Percentiles rank a stretch among this genome's conserved stretches.
phyloP scores from a whole-genome alignment of 768 basidiomycete species.

The Leccinum broughii region DNA sequence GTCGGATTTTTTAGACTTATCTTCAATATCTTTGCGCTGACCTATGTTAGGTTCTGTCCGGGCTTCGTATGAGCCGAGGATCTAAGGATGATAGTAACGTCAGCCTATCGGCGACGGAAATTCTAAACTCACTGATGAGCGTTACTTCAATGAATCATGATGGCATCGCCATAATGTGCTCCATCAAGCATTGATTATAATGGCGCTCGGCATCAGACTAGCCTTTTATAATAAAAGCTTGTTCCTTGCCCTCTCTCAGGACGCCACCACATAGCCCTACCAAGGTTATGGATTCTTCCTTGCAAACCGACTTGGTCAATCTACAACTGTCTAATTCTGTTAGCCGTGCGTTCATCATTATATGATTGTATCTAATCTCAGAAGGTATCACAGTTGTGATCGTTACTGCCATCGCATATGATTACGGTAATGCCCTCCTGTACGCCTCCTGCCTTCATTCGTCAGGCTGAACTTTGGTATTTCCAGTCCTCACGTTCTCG shows the following conservation, averaged over 20 bases:
- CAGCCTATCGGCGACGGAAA: no score
- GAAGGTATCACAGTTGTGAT: background rate
- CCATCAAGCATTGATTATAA: background rate
- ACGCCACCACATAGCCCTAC: background rate
- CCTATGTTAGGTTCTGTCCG: background rate
- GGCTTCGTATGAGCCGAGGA: background rate
- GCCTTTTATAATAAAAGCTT: background rate
- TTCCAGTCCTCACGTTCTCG: background rate
- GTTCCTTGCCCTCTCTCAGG: background rate
- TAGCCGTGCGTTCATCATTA: background rate
- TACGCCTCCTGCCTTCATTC: background rate
- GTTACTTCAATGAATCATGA: background rate
- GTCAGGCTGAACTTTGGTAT: background rate
- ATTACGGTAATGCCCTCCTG: background rate
- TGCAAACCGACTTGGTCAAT: background rate
- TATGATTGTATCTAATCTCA: background rate
- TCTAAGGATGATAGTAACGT: background rate
- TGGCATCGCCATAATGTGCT: background rate
- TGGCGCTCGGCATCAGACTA: background rate
- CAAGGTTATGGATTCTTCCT: background rate
- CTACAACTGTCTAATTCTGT: background rate
- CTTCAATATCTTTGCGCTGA: background rate
- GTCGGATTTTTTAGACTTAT: background rate
- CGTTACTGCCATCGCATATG: background rate
- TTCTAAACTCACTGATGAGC: background rate